Conservation (phyloP, 208 protist species). For the Balamuthia mandrillaris region DNA sequence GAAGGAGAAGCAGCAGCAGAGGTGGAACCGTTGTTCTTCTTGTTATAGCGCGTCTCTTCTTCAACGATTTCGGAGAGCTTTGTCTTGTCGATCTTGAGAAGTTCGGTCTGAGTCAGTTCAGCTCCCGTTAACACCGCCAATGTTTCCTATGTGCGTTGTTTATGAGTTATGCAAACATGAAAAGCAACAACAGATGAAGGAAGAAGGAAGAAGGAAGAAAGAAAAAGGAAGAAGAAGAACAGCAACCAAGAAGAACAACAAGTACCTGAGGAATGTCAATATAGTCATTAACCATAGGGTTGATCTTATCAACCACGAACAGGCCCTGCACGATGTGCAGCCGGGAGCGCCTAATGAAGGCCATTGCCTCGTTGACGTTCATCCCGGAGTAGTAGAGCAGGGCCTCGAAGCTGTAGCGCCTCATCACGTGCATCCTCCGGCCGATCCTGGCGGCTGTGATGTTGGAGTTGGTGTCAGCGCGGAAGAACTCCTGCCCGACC, state of each 20-base stretch:
- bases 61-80: background rate
- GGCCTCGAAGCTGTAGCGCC: background rate
- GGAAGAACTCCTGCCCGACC: background rate
- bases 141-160: background rate
- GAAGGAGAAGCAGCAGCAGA: too few species aligned
- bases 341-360: background rate
- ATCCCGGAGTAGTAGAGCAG: background rate
- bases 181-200: background rate
- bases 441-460: background rate
- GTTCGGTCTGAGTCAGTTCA: background rate
- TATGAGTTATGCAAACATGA: too few species aligned
- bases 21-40: too few species aligned
- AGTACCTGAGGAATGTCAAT: background rate
- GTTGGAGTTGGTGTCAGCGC: background rate
- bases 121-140: background rate
- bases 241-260: background rate
- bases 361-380: background rate
- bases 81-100: slow-evolving; percentile 26
- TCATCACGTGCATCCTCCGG: background rate
- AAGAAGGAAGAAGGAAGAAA: background rate
- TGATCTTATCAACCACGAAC: background rate
- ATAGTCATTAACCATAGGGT: background rate
- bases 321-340: background rate
- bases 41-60: too few species aligned
- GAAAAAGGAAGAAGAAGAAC: background rate